Base-by-base conservation (phyloP, 768 basidiomycete genomes). In the Sistotremastrum suecicum region DNA sequence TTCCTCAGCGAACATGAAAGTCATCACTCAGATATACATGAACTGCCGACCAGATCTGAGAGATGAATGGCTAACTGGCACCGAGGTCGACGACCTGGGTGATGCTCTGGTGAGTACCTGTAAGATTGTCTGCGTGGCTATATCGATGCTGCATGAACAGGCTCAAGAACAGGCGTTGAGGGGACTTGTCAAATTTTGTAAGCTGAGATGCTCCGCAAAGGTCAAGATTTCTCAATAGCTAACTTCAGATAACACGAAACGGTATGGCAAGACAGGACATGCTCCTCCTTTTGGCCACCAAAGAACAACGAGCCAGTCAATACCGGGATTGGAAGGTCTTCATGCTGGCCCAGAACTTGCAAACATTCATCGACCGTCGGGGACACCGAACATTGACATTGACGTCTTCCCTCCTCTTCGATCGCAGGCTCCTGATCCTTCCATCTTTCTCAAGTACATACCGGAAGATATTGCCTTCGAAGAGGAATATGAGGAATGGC, bases 11-110 rank as follows among this genome's bases (percentile, higher is more conserved):
- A 99, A 98, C 61, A 99, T 99, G 95, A 98, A 99, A 65, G 87
- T 98, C 46, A 98, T 99, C 54, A 99, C 95, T 6, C 80, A 92
- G 11, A 97, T 99, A 52, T 99, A 99, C 62, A 69, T 98, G 48
- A 95, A 97, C 57, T 97, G 92, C 59, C 75, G 95, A 44, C 95
- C 95, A 5, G 94, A 98, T 58, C 71, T 99, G 37, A 76, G 94
- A 12, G 95, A 99, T 61, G 95, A 98, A 57, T 99, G 95, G 95
- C 71, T 99, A 37, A 84, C 90, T 8, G 88, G 88, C 1, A 80
- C 79, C 9, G 94, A 98, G 60, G 80, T 87, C 7, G 94, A 98
- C 51, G 86, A 87, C 51, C 83, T 81, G 44, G 68, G 80, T n/a
- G 94, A 94, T 55, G 90, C 94, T 32, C 78, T 88, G 66, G 90